Evolutionary conservation across 345 rosid genomes (phyloP).

Genomic region (Sisymbrium altissimum): DNA sequence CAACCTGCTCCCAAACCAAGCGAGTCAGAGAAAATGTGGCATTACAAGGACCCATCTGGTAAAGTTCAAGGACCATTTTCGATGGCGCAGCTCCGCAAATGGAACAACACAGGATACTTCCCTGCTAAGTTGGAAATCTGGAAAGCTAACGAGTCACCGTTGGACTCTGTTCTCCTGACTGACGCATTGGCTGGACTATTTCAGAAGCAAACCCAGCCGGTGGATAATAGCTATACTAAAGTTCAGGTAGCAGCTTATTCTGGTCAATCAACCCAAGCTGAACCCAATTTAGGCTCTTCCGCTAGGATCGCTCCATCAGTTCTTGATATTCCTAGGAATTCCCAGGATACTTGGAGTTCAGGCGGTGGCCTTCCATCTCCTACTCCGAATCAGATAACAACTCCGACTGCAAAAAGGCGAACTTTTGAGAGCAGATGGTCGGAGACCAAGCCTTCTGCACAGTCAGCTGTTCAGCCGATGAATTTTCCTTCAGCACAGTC

Average conservation of each 20-base stretch:
- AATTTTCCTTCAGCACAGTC: conserved; percentile 30
- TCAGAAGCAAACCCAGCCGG: conserved; percentile 47
- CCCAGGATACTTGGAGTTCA: conserved; percentile 56
- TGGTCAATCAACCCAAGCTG: conserved; percentile 34
- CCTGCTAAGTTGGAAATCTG: conserved; percentile 84
- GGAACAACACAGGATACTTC: conserved; percentile 92
- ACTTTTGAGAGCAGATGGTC: conserved; percentile 66
- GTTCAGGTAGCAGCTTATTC: conserved; percentile 42
- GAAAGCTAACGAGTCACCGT: conserved; percentile 58
- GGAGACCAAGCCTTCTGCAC: conserved; percentile 50
- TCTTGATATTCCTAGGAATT: conserved; percentile 51
- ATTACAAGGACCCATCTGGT: conserved; percentile 92
- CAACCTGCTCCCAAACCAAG: conserved; percentile 48
- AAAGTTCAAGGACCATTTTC: conserved; percentile 97
- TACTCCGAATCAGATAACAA: conserved; percentile 64
- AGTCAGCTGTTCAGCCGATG: conserved; percentile 25
- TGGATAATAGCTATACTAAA: conserved; percentile 34
- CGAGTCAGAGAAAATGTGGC: conserved; percentile 92
- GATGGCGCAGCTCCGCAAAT: conserved; percentile 86
- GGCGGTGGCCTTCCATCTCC: conserved; percentile 86
- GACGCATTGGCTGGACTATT: conserved; percentile 74
- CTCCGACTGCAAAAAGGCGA: conserved; percentile 41
- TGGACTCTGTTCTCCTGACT: conserved; percentile 68
- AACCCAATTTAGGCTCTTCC: conserved; percentile 35
- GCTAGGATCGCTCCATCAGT: conserved; percentile 39